phyloP scores from a whole-genome alignment of 345 rosid species.

The Odontarrhena argentea region DNA sequence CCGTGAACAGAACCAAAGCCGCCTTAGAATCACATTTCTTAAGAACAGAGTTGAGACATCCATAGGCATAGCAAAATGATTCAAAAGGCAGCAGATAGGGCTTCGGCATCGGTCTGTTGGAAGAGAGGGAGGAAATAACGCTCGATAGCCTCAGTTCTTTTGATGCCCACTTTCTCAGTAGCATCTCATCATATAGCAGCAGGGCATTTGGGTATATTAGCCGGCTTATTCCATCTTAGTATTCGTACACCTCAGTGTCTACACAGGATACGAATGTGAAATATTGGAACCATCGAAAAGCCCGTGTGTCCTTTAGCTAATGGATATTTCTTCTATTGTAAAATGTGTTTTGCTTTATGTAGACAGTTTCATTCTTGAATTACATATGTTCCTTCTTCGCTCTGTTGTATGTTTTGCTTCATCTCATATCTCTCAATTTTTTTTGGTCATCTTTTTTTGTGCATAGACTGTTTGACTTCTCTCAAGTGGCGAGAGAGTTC shows the following conservation, averaged over 20 bases:
- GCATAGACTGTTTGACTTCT: background rate
- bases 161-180: no score
- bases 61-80: conserved; percentile 1
- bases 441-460: background rate
- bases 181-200: no score
- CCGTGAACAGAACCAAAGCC: background rate
- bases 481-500: background rate
- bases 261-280: no score
- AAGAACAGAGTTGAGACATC: background rate
- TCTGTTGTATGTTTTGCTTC: background rate
- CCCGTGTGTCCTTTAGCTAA: no score
- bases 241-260: no score
- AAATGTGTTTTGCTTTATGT: background rate
- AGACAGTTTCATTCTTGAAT: conserved; percentile 1
- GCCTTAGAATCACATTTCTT: background rate
- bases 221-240: no score
- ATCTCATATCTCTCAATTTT: background rate
- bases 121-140: background rate
- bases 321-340: background rate
- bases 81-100: background rate
- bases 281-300: no score
- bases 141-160: background rate
- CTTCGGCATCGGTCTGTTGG: background rate
- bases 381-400: conserved; percentile 1
- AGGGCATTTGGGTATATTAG: no score